Evolutionary conservation across 1,284 basidiomycete genomes (phyloP).

Genomic region (Kwoniella shivajii): DNA sequence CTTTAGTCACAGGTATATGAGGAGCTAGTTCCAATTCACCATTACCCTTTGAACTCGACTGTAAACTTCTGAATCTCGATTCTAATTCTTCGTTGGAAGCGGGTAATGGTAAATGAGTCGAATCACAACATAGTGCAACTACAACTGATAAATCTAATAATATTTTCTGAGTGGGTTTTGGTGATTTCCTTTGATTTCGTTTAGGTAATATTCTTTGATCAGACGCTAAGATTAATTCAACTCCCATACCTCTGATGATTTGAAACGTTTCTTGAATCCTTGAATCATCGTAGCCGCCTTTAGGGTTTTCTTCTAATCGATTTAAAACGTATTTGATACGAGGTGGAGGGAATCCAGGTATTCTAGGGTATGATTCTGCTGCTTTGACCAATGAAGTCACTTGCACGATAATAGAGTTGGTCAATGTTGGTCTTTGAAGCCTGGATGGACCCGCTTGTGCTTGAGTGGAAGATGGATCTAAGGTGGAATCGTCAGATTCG

Average conservation of each 20-base stretch:
- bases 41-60: neutral
- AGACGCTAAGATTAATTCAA: slow-evolving; percentile 58
- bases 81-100: slow-evolving; percentile 59
- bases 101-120: slow-evolving; percentile 73
- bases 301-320: slow-evolving; percentile 56
- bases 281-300: slow-evolving; percentile 55
- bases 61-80: slow-evolving; percentile 59
- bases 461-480: neutral
- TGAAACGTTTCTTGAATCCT: slow-evolving; percentile 66
- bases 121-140: slow-evolving; percentile 79
- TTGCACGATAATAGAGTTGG: slow-evolving; percentile 60
- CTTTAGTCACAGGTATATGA: slow-evolving; percentile 38
- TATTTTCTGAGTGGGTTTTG: slow-evolving; percentile 63
- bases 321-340: slow-evolving; percentile 68
- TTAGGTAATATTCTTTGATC: neutral
- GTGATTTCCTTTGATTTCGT: neutral
- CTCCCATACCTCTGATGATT: slow-evolving; percentile 63
- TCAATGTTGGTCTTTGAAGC: slow-evolving; percentile 43
- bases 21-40: slow-evolving; percentile 17
- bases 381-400: slow-evolving; percentile 60
- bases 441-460: slow-evolving; percentile 1
- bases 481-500: slow-evolving; percentile 31
- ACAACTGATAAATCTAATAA: slow-evolving; percentile 79
- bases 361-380: slow-evolving; percentile 59
- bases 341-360: slow-evolving; percentile 35